A percentile compares a stretch with the other conserved stretches of the same genome.
These are phyloP conservation scores for Fonsecaea monophora DNA, from an alignment of 2,329 filamentous ascomycete species.

Conservation along the genomic window DNA sequence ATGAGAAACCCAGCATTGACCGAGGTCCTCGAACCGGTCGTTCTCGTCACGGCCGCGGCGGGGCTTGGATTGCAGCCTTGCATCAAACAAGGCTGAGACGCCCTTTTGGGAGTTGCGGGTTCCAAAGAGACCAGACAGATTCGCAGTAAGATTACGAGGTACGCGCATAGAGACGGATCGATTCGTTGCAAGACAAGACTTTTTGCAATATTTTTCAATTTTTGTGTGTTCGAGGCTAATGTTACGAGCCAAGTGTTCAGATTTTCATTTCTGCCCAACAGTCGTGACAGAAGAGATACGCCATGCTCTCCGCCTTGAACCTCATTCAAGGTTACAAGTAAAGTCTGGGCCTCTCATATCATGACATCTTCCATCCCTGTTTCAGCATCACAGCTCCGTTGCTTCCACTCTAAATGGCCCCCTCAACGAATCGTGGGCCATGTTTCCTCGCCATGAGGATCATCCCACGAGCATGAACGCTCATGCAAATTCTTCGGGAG, in stretches of 20 bases:
- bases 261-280: neutral
- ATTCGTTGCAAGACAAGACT: neutral
- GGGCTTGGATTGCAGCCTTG: neutral
- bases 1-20: neutral
- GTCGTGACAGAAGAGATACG: neutral
- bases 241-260: neutral
- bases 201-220: neutral
- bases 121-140: neutral
- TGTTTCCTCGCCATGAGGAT: neutral
- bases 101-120: neutral
- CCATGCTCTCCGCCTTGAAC: neutral
- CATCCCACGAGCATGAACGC: neutral
- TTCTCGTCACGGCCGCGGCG: neutral
- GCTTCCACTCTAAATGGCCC: neutral
- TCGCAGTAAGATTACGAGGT: neutral
- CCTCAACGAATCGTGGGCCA: neutral
- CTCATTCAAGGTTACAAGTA: neutral
- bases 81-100: neutral
- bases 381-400: neutral
- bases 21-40: neutral
- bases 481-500: neutral
- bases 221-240: neutral
- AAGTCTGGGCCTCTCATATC: neutral
- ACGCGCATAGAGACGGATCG: neutral
- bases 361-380: neutral